phyloP scores from a whole-genome alignment of 805 yeast genomes.

The Jamesozyma piceae region DNA sequence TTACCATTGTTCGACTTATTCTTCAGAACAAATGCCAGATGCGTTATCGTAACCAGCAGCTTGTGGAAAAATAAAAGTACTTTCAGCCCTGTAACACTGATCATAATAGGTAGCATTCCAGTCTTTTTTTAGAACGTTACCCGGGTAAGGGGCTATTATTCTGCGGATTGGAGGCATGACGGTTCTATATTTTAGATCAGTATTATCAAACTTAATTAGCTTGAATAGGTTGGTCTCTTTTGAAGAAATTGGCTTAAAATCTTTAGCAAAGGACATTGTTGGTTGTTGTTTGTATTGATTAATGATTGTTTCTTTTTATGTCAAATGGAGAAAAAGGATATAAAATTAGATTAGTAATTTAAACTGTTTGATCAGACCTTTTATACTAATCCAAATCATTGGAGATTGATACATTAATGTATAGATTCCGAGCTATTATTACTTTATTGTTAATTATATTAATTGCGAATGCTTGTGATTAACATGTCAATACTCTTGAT shows the following conservation, averaged over 20 bases:
- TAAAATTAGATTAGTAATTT: no score
- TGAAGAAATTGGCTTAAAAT: conserved; percentile 15
- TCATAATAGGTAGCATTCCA: conserved; percentile 41
- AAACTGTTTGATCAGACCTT: no score
- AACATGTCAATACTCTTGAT: no score
- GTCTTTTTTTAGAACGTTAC: conserved; percentile 34
- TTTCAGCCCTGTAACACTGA: conserved; percentile 49
- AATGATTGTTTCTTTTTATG: no score
- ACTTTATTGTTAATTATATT: no score
- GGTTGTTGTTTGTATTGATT: no score
- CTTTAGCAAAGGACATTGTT: conserved; percentile 11
- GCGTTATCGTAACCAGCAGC: conserved; percentile 33
- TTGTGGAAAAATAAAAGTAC: conserved; percentile 36
- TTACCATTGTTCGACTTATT: conserved; percentile 41
- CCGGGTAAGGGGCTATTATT: conserved; percentile 29
- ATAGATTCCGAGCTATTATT: no score
- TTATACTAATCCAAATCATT: no score
- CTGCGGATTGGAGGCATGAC: conserved; percentile 37
- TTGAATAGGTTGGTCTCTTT: conserved; percentile 31
- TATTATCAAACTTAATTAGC: conserved; percentile 35
- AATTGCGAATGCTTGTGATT: no score
- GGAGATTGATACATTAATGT: no score
- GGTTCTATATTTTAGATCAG: conserved; percentile 28
- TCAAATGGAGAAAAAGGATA: no score
- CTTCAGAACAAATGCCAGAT: conserved; percentile 41